phyloP scores from a whole-genome alignment of 371 early-diverging fungal genomes.

The Dinochytrium kinnereticum region DNA sequence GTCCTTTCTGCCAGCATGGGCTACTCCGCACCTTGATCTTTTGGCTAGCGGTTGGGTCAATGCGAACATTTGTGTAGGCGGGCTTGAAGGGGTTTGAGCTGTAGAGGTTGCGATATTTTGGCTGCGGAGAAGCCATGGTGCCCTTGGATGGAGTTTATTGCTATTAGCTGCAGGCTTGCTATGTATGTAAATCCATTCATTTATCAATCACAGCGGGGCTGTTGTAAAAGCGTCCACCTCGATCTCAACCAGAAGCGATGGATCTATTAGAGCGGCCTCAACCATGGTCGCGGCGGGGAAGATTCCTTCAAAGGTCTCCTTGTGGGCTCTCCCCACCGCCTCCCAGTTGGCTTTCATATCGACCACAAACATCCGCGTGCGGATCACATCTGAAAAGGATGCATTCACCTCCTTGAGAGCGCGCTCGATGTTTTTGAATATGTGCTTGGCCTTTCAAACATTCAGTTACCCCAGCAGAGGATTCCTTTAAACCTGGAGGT shows the following conservation, averaged over 20 bases:
- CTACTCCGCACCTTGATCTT: constrained; percentile 37
- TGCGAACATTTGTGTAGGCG: constrained; percentile 24
- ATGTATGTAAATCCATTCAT: background rate
- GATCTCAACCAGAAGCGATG: constrained; percentile 46
- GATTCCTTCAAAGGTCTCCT: constrained; percentile 24
- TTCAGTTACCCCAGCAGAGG: background rate
- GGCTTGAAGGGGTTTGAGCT: constrained; percentile 19
- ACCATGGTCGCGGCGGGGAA: constrained; percentile 50
- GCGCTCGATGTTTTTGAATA: constrained; percentile 14
- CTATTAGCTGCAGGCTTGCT: background rate
- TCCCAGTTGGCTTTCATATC: constrained; percentile 44
- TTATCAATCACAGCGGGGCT: background rate
- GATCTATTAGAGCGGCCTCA: constrained; percentile 40
- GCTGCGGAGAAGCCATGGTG: too few relatives aligned
- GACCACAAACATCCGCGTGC: constrained; percentile 51
- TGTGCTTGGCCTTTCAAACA: constrained; percentile 1
- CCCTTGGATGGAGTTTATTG: too few relatives aligned
- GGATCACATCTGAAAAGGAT: constrained; percentile 41
- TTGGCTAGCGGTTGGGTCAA: constrained; percentile 25
- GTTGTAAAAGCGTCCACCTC: constrained; percentile 42
- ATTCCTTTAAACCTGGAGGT: constrained; percentile 17
- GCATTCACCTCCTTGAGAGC: constrained; percentile 20
- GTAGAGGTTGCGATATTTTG: constrained; percentile 17
- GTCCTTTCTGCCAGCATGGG: background rate
- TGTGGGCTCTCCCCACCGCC: constrained; percentile 38